A percentile compares a stretch with the other conserved stretches of the same genome.
phyloP scores from a whole-genome alignment of 495 filamentous ascomycete species.

The Aspergillus egyptiacus region DNA sequence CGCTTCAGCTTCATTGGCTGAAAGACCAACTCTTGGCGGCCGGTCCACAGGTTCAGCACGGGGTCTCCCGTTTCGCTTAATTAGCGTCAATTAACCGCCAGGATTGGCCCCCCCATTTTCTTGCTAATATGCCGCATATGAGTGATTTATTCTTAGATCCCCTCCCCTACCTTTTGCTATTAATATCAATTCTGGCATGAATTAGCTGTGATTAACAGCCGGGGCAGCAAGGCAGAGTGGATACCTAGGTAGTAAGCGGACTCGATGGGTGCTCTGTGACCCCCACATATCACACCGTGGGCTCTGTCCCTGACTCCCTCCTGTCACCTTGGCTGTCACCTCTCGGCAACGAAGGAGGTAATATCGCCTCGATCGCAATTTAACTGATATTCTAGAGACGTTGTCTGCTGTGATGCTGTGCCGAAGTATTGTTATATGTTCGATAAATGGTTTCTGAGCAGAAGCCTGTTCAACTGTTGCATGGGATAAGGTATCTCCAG shows the following conservation, averaged over 20 bases:
- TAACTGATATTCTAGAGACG: background rate
- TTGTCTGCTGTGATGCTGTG: too few species aligned
- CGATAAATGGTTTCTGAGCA: too few species aligned
- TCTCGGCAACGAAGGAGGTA: background rate
- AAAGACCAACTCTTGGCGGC: background rate
- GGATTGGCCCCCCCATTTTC: too few species aligned
- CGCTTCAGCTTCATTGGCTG: conserved; percentile 4
- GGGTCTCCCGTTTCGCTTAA: conserved; percentile 21
- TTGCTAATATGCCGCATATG: background rate
- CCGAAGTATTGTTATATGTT: too few species aligned
- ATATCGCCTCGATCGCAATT: too few species aligned
- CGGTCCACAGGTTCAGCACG: conserved; percentile 14
- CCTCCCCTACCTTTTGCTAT: background rate
- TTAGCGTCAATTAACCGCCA: conserved; percentile 10
- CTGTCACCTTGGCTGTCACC: background rate
- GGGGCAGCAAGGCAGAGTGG: background rate
- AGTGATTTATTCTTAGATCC: conserved; percentile 1
- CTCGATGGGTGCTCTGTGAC: background rate
- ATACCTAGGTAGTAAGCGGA: too few species aligned
- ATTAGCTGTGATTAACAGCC: background rate
- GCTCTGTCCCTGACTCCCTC: background rate
- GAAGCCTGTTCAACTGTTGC: too few species aligned
- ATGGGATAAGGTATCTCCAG: too few species aligned
- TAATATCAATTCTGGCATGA: background rate
- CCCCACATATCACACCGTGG: too few species aligned